A percentile compares a stretch with the other conserved stretches of the same genome.
phyloP scores from a whole-genome alignment of 2,329 filamentous ascomycete species.

The Coleophoma cylindrospora region DNA sequence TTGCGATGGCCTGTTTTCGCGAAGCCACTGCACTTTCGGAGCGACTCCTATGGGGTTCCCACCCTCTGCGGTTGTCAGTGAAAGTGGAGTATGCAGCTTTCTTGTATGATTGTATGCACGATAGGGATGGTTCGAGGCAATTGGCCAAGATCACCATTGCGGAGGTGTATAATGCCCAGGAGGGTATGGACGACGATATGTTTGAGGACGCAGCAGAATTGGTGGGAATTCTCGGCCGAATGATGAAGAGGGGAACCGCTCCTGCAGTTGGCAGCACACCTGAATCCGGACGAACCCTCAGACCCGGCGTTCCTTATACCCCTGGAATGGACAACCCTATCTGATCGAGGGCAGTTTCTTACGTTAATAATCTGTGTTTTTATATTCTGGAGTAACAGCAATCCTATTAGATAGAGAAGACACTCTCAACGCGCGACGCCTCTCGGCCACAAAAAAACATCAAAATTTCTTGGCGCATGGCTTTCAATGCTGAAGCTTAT shows the following conservation, averaged over 20 bases:
- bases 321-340: neutral
- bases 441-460: no score
- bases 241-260: conserved; percentile 68
- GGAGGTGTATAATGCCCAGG: conserved; percentile 85
- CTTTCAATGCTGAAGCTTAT: no score
- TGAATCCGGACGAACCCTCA: no score
- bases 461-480: no score
- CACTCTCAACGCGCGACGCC: no score
- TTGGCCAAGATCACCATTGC: conserved; percentile 79
- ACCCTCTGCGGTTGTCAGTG: conserved; percentile 82
- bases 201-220: conserved; percentile 89
- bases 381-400: no score
- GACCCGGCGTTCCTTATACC: no score
- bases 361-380: no score
- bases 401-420: no score
- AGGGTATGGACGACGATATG: conserved; percentile 93
- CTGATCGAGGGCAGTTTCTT: no score
- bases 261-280: no score
- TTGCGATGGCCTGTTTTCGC: conserved; percentile 76
- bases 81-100: conserved; percentile 93
- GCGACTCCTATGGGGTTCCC: conserved; percentile 73
- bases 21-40: conserved; percentile 74
- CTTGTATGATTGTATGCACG: conserved; percentile 86
- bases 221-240: conserved; percentile 78
- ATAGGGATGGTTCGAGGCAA: conserved; percentile 68